Percentiles rank a stretch among this genome's conserved stretches.
Conservation (phyloP, 129 eudicot genomes). For the Artemisia annua region DNA sequence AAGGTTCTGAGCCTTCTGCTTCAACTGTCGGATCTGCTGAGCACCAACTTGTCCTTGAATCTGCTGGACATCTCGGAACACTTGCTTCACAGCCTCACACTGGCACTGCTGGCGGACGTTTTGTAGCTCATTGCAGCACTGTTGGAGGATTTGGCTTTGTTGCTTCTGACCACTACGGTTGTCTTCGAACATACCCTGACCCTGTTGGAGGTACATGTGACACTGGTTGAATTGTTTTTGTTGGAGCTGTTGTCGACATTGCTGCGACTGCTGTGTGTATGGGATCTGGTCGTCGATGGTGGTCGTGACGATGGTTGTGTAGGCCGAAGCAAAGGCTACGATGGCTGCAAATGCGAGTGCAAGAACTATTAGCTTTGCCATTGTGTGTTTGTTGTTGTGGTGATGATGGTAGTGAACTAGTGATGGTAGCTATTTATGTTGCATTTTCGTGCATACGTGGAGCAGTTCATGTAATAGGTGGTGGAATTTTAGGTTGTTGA, state of each 20-base stretch:
- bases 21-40: conserved; percentile 18
- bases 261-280: background rate
- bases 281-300: conserved; percentile 25
- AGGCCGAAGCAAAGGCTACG: conserved; percentile 25
- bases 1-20: conserved; percentile 27
- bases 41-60: conserved; percentile 7
- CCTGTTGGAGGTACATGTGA: conserved; percentile 23
- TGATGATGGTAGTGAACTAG: background rate
- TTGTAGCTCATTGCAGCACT: conserved; percentile 29
- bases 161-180: background rate
- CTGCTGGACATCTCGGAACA: conserved; percentile 20
- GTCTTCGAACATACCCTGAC: background rate
- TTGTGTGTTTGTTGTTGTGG: background rate
- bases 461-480: conserved; percentile 6
- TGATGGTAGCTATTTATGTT: conserved; percentile 20
- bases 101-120: conserved; percentile 23
- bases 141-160: background rate
- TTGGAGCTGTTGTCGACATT: background rate
- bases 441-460: conserved; percentile 14
- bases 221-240: conserved; percentile 21
- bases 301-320: conserved; percentile 31
- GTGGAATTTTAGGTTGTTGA: background rate
- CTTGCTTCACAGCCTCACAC: conserved; percentile 26
- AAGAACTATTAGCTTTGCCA: conserved; percentile 23
- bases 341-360: conserved; percentile 21